Base-by-base conservation (phyloP, 2,329 filamentous ascomycete species). In the Amylocarpus encephaloides region DNA sequence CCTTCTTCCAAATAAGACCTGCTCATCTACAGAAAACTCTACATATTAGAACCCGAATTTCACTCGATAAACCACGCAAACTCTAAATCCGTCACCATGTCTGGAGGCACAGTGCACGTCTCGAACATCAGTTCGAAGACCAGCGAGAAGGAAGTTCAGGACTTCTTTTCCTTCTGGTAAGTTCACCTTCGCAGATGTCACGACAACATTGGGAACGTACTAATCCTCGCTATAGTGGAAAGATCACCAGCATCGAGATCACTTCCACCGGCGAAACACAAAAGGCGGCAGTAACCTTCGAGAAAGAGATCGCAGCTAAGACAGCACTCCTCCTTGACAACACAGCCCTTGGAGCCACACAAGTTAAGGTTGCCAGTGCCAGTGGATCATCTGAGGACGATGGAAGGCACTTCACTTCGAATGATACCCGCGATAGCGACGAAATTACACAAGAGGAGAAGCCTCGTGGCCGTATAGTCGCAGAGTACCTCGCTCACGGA, bases 101-200 rank as follows among this genome's bases (percentile, higher is more conserved):
- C 62, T 58, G 60, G 60, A 43, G 60, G 52, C 63, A 92, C 86
- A 45, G 88, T 96, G 58, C 75, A 91, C 73, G 91, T 97, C 64
- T 86, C 87, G 73, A 91, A 93, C 74, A 95, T 98, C 72, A 83
- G 87, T 61, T 68, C 76, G 56, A 73, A 84, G 68, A 96, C 92
- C 50, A 82, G 80, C 60, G 90, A 98, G 71, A 85, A 91, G 73
- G 90, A 97, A 72, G 83, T 98, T 63, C 83, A 82, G 66, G 91
- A 95, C 67, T 98, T 98, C 78, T 98, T 98, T 78, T 93, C 86
- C 76, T 97, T 97, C 73, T 86, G 82, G 88, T 92, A 78, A 68
- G 80, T 13, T 40, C n/a, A 16, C 16, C 22, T 29, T 35, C 19
- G 19, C 29, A 13, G 35, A 38, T 43, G 18, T 46, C 1, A 39